Base-by-base conservation (phyloP, 768 basidiomycete species). In the Pleurotus platypus region DNA sequence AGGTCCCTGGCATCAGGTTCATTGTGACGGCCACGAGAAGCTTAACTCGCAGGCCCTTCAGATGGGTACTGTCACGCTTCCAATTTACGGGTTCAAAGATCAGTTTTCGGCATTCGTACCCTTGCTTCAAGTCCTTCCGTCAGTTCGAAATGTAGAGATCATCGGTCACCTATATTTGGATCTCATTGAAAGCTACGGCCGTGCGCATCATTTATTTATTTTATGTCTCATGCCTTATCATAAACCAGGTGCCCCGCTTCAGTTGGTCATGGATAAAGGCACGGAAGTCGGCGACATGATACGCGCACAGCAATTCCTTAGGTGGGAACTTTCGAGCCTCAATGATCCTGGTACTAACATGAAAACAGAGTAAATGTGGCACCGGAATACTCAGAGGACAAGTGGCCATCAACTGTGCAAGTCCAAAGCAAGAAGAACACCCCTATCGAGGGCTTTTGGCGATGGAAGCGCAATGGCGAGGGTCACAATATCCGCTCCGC, bases 1-100 rank as follows among this genome's bases (percentile, higher is more conserved):
- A 20, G 61, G 65, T 5, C 60, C 61, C 16, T 61, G 46, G 48
- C 60, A 66, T 57, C 54, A 67, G 39, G 24, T 58, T n/a, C 60
- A 64, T 57, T 48, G 42, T n/a, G 67, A 69, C 61, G 67, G 65
- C 2, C 67, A 69, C 49, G 67, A 67, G 54, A 69, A 67, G 46
- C 61, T 69, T 8, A 56, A 43, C 12, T 42, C 50, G n/a, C 62
- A 65, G 49, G 65, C 66, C 4, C 54, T 69, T 24, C 45, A 57
- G 18, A 65, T 68, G 61, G 67, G 66, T 20, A 53, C 42, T 1
- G 60, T 63, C 5, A 26, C 58, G 11, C 51, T 69, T 27, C 62
- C 63, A 5, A 65, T 68, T 13, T 69, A 69, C 57, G 63, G 54
- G 3, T 43, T 50, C 20, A 60, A 60, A 38, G 65, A 65, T 46